These are phyloP conservation scores for Caloboletus firmus DNA, from an alignment of 1,284 basidiomycete genomes.

Conservation along the genomic window DNA sequence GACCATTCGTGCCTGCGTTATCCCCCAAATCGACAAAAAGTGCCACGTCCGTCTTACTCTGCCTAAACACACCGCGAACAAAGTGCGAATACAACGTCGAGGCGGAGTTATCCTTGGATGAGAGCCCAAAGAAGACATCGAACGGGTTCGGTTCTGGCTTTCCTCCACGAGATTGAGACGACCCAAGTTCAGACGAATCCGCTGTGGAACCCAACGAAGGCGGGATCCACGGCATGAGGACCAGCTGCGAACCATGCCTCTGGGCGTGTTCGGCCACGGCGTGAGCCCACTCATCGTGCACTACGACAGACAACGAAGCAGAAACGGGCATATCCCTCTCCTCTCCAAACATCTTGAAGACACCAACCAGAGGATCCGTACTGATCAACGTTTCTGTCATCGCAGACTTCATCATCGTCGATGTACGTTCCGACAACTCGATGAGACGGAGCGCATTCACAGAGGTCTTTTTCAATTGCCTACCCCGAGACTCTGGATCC, in stretches of 20 bases:
- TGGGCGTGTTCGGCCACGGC: slow-evolving; percentile 72
- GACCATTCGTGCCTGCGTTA: slow-evolving; percentile 33
- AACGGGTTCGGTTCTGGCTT: slow-evolving; percentile 49
- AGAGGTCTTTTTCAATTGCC: slow-evolving; percentile 17
- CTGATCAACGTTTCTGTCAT: slow-evolving; percentile 69
- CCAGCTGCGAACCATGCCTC: slow-evolving; percentile 65
- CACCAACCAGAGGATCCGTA: slow-evolving; percentile 79
- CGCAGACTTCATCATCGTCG: slow-evolving; percentile 85
- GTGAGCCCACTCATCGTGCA: slow-evolving; percentile 67
- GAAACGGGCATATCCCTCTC: slow-evolving; percentile 71
- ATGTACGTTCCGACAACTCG: slow-evolving; percentile 89
- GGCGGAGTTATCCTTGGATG: slow-evolving; percentile 35
- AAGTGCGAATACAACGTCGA: slow-evolving; percentile 72
- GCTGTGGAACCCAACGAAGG: slow-evolving; percentile 17
- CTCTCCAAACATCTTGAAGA: slow-evolving; percentile 83
- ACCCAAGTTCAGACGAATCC: slow-evolving; percentile 27
- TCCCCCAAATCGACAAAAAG: slow-evolving; percentile 72
- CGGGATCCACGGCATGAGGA: slow-evolving; percentile 81
- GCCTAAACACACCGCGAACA: slow-evolving; percentile 79
- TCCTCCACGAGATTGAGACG: slow-evolving; percentile 18
- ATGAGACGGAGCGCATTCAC: slow-evolving; percentile 81
- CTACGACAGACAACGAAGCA: slow-evolving; percentile 66
- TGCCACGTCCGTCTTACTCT: slow-evolving; percentile 71
- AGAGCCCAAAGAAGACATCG: slow-evolving; percentile 58
- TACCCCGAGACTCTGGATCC: slow-evolving; percentile 13